Base-by-base conservation (phyloP, 2,329 filamentous ascomycete genomes). In the Rhinocladiella similis region DNA sequence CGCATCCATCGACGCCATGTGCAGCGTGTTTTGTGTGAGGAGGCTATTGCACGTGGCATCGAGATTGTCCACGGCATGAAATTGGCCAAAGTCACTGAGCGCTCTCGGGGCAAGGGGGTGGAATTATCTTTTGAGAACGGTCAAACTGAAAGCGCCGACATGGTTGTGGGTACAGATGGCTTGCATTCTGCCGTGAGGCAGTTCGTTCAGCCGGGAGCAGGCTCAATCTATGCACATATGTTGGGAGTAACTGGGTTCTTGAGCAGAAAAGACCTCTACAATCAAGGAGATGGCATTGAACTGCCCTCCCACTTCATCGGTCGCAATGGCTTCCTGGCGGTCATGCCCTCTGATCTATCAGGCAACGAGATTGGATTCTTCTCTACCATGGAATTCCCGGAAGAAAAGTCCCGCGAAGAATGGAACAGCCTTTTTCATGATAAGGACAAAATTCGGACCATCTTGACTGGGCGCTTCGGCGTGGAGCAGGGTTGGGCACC, bases 1-100 rank as follows among this genome's bases (percentile, higher is more conserved):
- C 57, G 69, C 19, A 67, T 70, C 42, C 47, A 50, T 50, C 47
- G 47, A 19, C 47, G 35, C 47, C 33, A 38, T 25, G 47, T 50
- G 9, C 47, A 50, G 20, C 14, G 33, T n/a, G 33, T 39, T 16
- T 39, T 50, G 27, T 19, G 35, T 10, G 47, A 50, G 20, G 47
- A 36, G 38, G 35, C 27, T 25, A 16, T n/a, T 13, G 33, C 47
- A 20, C 35, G 38, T 38, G 27, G 47, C 13, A n/a, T 50, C 27
- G 4, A 20, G 16, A 50, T 50, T 27, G 5, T 10, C 5, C 27
- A 38, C 20, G 33, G 20, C 27, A 50, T 50, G 47, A 50, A 39
- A 35, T n/a, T 50, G 45, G 13, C 10, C 27, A 50, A 38, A 38
- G 25, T 50, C 16, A 22, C 14, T n/a, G 35, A 41, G 22, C 22